Conservation (phyloP, 2,329 filamentous ascomycete genomes). For the Sporothrix mexicana region DNA sequence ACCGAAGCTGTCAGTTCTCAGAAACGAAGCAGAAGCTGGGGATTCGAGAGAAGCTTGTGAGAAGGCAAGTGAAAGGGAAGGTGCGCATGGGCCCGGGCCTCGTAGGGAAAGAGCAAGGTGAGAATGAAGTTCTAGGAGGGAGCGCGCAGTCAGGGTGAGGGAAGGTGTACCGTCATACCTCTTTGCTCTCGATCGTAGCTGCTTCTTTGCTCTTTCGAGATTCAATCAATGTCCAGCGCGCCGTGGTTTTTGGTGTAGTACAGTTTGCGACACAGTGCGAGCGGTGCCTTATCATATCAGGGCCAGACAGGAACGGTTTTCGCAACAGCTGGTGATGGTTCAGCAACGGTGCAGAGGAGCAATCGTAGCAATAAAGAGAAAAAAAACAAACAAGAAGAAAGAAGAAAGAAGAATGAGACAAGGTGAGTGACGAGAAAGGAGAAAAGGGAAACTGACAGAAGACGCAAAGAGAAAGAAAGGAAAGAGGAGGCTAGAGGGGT, state of each 20-base stretch:
- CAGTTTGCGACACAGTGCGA: constrained; percentile 29
- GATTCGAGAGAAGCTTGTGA: not conserved
- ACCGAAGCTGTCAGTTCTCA: constrained; percentile 29
- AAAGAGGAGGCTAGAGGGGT: constrained; percentile 16
- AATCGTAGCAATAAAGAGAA: not conserved
- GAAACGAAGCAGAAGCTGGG: constrained; percentile 20
- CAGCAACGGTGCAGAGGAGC: not conserved
- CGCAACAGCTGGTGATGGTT: constrained; percentile 14
- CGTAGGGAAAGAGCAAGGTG: not conserved
- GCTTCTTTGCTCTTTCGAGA: not conserved
- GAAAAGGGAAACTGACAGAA: not conserved
- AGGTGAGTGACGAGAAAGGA: constrained; percentile 13
- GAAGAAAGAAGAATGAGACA: not conserved
- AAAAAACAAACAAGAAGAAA: not conserved
- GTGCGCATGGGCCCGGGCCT: not conserved
- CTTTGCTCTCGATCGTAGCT: constrained; percentile 19
- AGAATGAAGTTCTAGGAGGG: not conserved
- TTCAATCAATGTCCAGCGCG: constrained; percentile 1
- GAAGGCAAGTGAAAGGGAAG: not conserved
- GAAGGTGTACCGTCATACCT: constrained; percentile 25
- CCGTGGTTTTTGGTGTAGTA: constrained; percentile 14
- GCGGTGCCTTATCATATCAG: not conserved
- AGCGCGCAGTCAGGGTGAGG: not conserved
- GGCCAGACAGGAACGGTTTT: not conserved
- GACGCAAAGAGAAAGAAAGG: constrained; percentile 1